Percentiles rank a stretch among this genome's conserved stretches.
phyloP scores from a whole-genome alignment of 192 early-diverging fungal genomes.

The Backusella psychrophila region DNA sequence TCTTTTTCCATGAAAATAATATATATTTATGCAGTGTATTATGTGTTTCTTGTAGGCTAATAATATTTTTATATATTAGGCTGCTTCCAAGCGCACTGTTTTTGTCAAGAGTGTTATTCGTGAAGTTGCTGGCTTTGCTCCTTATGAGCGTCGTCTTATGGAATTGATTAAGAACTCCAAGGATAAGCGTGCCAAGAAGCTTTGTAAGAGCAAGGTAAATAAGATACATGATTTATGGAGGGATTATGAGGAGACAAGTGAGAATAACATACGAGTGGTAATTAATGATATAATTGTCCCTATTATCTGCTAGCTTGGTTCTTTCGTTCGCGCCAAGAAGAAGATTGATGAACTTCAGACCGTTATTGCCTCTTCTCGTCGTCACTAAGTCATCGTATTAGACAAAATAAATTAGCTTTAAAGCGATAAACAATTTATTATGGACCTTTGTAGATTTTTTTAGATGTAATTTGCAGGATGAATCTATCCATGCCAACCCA shows the following conservation, averaged over 20 bases:
- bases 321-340: neutral
- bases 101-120: conserved; percentile 94
- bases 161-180: conserved; percentile 99
- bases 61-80: conserved; percentile 1
- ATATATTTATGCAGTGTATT: neutral
- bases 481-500: neutral
- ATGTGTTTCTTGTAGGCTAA: neutral
- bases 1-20: neutral
- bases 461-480: neutral
- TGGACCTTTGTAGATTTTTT: neutral
- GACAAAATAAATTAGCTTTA: neutral
- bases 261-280: neutral
- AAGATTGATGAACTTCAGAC: neutral
- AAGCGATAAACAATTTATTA: neutral
- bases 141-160: conserved; percentile 98
- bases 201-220: conserved; percentile 1
- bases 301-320: neutral
- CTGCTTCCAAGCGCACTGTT: conserved; percentile 66
- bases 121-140: conserved; percentile 95
- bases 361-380: neutral
- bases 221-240: neutral
- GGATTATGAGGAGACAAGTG: neutral
- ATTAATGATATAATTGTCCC: neutral
- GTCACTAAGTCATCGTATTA: neutral
- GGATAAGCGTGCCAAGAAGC: conserved; percentile 87